Evolutionary conservation across 139 green algal genomes (phyloP), one percentile per base, ranked within the genome.

Genomic region (Micromonas commoda): DNA sequence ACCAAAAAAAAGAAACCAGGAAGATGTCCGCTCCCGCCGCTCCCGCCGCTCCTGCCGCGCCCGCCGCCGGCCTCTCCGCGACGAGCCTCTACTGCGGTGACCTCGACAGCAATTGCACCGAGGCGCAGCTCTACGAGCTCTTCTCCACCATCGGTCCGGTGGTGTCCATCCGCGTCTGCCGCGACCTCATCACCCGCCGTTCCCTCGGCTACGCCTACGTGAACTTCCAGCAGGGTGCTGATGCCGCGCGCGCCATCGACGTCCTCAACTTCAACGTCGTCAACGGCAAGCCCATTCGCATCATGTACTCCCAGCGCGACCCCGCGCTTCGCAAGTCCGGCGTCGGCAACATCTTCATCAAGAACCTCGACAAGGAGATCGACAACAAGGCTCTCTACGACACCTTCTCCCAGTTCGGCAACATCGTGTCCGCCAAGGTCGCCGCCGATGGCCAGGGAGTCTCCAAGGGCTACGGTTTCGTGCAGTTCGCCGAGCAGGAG

Each of bases 311-410:
- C 19, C 81, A 88, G 28, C 81, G 84, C 24, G 85, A 89, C 71
- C 85, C 85, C 21, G 74, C 64, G 16, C 23, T 76, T 26, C 39
- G 84, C 20, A 85, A 85, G 26, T 86, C 76, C 32, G 85, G 84
- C 51, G 66, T 80, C 32, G 85, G 77, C 29, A 89, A 89, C 72
- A 89, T 89, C 63, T 89, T 89, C 82, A 85, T 89, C 67, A 89
- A 88, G 82, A 89, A 89, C 82, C 77, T 89, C 21, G 85, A 89
- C 81, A 85, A 86, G 79, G 51, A 32, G 24, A 89, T 89, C 37
- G 78, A 89, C 80, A 85, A 87, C 84, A 87, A 88, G 78, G 85
- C 84, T 26, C 82, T 90, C 34, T 54, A 86, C 34, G 86, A 90
- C 74, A 90, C 86, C 31, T 90, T 90, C 70, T 53, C 71, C 23